Evolutionary conservation across 2,329 filamentous ascomycete genomes (phyloP).

Genomic region (Aspergillus sergii): DNA sequence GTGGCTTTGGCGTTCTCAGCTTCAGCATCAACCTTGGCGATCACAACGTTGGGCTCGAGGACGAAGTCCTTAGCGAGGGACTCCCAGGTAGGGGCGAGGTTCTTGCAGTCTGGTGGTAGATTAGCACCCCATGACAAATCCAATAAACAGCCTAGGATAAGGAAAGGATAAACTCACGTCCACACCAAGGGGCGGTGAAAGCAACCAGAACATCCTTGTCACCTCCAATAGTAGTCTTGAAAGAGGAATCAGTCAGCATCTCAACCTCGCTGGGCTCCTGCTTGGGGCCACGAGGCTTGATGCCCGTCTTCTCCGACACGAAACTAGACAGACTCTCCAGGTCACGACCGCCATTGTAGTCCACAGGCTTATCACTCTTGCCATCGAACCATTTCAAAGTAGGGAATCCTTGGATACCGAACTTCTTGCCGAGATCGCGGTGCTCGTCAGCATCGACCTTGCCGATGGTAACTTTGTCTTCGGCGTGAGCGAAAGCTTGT

Average conservation of each 20-base stretch:
- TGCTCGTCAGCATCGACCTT: slow-evolving; percentile 96
- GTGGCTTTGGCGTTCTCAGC: slow-evolving; percentile 79
- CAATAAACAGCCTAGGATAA: not conserved
- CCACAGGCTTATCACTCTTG: slow-evolving; percentile 79
- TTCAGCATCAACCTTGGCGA: slow-evolving; percentile 96
- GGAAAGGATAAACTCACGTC: slow-evolving; percentile 68
- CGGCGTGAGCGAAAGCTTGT: slow-evolving; percentile 68
- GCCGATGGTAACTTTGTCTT: slow-evolving; percentile 80
- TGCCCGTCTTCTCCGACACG: slow-evolving; percentile 81
- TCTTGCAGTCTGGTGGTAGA: slow-evolving; percentile 84
- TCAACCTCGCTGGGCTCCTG: slow-evolving; percentile 72
- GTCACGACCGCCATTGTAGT: slow-evolving; percentile 86
- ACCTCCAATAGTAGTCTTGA: slow-evolving; percentile 74
- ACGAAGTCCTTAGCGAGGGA: slow-evolving; percentile 78
- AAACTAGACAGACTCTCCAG: slow-evolving; percentile 81
- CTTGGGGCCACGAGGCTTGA: slow-evolving; percentile 69
- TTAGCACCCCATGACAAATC: not conserved
- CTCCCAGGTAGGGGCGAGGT: slow-evolving; percentile 87
- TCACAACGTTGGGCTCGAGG: slow-evolving; percentile 74
- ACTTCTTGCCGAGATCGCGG: slow-evolving; percentile 79
- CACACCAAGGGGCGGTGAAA: slow-evolving; percentile 98
- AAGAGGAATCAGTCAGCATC: slow-evolving; percentile 77
- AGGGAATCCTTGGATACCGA: slow-evolving; percentile 90
- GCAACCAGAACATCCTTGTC: slow-evolving; percentile 92
- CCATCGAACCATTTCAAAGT: slow-evolving; percentile 98